Conservation (phyloP, 1,284 basidiomycete genomes). For the Ganoderma meredithae region DNA sequence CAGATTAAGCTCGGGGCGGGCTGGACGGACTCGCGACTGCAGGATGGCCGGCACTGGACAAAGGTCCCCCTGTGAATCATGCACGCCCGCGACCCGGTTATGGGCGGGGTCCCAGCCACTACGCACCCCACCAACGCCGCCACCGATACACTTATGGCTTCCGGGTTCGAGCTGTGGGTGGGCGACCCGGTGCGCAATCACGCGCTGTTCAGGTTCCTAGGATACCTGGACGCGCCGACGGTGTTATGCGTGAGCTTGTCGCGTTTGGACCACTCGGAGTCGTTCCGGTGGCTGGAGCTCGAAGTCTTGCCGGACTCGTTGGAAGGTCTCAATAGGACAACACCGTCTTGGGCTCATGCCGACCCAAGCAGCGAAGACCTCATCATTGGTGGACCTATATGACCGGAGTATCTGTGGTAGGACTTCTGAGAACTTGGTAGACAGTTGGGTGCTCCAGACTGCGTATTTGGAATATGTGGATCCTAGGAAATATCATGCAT, state of each 20-base stretch:
- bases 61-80: background rate
- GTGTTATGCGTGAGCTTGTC: background rate
- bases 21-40: background rate
- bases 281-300: background rate
- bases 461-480: too few species aligned
- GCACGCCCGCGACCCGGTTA: background rate
- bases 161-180: background rate
- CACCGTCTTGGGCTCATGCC: background rate
- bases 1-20: background rate
- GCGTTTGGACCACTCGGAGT: background rate
- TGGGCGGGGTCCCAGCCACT: background rate
- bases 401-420: background rate
- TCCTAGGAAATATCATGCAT: too few species aligned
- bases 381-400: background rate
- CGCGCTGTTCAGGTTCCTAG: background rate
- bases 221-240: background rate
- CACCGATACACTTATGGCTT: background rate
- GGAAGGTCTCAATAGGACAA: background rate
- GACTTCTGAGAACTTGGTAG: too few species aligned
- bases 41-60: slow-evolving; percentile 1
- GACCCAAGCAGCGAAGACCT: background rate
- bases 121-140: background rate
- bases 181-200: background rate
- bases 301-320: background rate
- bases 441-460: too few species aligned